phyloP scores from a whole-genome alignment of 352 stramenopile species.

The Globisporangium perplexum region DNA sequence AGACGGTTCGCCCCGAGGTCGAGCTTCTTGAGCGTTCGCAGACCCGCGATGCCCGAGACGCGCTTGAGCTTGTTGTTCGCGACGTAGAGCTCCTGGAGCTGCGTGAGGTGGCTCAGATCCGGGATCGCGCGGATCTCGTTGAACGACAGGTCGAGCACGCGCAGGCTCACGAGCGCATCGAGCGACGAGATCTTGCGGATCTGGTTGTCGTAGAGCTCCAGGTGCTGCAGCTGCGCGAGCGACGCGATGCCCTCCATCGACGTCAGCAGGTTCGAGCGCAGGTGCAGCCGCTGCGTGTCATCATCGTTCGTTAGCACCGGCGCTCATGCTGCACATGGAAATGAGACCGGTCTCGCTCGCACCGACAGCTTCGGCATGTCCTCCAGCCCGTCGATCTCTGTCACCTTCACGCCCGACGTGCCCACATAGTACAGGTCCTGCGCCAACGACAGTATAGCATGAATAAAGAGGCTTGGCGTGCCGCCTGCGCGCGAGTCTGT shows the following conservation, averaged over 20 bases:
- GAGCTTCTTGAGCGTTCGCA: slow-evolving; percentile 91
- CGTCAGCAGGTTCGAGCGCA: slow-evolving; percentile 76
- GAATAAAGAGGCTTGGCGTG: too few species aligned
- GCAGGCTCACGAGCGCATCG: slow-evolving; percentile 51
- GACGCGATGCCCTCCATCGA: slow-evolving; percentile 74
- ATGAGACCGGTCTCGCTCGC: background rate
- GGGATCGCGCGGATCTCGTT: slow-evolving; percentile 94
- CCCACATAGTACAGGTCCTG: slow-evolving; percentile 83
- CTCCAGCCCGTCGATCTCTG: slow-evolving; percentile 54
- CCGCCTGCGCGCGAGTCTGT: too few species aligned
- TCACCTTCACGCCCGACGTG: slow-evolving; percentile 74
- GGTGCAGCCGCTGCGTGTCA: slow-evolving; percentile 27
- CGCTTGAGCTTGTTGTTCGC: slow-evolving; percentile 98
- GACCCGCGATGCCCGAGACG: slow-evolving; percentile 87
- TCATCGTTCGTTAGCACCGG: background rate
- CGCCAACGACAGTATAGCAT: background rate
- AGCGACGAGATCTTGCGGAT: slow-evolving; percentile 83
- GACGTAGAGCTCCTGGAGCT: slow-evolving; percentile 91
- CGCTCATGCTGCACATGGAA: too few species aligned
- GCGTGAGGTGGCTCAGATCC: slow-evolving; percentile 64
- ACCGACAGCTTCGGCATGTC: slow-evolving; percentile 43
- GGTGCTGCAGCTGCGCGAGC: slow-evolving; percentile 74
- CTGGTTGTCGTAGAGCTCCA: slow-evolving; percentile 99
- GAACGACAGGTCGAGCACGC: slow-evolving; percentile 95
- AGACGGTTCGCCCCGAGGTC: slow-evolving; percentile 97